phyloP scores from a whole-genome alignment of 148 eudicot species.

The Nepenthes mirabilis region DNA sequence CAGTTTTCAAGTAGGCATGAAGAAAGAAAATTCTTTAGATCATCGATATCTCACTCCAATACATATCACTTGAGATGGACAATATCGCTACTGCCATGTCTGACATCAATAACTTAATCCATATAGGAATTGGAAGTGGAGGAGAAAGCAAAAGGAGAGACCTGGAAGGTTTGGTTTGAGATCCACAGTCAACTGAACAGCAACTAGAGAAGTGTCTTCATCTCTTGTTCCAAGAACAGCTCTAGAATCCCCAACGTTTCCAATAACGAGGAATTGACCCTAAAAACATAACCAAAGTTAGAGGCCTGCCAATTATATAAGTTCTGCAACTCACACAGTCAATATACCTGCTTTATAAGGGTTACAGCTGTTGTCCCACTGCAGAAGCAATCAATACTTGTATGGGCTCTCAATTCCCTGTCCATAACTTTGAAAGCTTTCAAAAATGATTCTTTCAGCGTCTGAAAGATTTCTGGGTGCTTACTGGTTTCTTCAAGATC shows the following conservation, averaged over 20 bases:
- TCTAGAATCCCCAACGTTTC: conserved; percentile 90
- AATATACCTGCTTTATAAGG: conserved; percentile 68
- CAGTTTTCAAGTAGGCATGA: no score
- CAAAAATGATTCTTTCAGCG: conserved; percentile 64
- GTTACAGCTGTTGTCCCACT: conserved; percentile 99
- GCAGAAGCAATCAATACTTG: conserved; percentile 80
- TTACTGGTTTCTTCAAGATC: conserved; percentile 38
- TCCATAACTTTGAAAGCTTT: conserved; percentile 92
- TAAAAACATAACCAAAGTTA: conserved; percentile 5
- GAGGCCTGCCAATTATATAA: neutral
- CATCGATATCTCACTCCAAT: no score
- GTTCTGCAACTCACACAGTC: neutral
- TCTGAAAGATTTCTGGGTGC: conserved; percentile 51
- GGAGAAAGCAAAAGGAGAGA: conserved; percentile 11
- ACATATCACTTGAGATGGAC: no score
- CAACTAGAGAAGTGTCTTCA: conserved; percentile 40
- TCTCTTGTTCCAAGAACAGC: conserved; percentile 83
- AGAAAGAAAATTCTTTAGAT: no score
- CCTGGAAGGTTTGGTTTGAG: conserved; percentile 99
- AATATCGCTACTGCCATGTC: no score
- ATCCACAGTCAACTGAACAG: conserved; percentile 90
- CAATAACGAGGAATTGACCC: conserved; percentile 85
- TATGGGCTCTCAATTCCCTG: conserved; percentile 57
- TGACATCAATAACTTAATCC: no score
- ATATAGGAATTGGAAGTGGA: neutral